phyloP scores from a whole-genome alignment of 495 filamentous ascomycete genomes.

The Parmelia sp. region DNA sequence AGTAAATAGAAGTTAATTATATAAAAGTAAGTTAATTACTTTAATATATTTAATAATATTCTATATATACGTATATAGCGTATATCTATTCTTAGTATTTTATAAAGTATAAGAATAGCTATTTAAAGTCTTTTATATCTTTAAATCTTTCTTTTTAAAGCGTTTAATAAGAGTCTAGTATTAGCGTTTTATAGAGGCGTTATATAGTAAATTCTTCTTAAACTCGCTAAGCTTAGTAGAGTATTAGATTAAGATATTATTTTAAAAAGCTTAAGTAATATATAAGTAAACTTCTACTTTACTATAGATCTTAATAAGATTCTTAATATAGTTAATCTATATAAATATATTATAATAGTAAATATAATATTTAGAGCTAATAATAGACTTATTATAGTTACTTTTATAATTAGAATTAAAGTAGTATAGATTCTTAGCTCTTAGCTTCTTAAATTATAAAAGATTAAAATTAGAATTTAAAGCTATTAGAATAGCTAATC shows the following conservation, averaged over 20 bases:
- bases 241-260: too few species aligned
- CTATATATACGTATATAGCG: not conserved
- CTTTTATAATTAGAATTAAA: constrained; percentile 3
- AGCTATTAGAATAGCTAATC: too few species aligned
- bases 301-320: not conserved
- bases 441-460: not conserved
- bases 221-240: too few species aligned
- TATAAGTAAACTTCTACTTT: not conserved
- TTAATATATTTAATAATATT: constrained; percentile 1
- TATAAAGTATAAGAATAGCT: not conserved
- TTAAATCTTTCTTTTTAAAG: too few species aligned
- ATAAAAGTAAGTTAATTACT: not conserved
- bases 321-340: constrained; percentile 2
- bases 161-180: too few species aligned
- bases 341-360: constrained; percentile 12
- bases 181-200: not conserved
- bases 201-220: too few species aligned
- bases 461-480: not conserved
- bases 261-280: too few species aligned
- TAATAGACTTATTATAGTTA: too few species aligned
- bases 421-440: not conserved
- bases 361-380: not conserved
- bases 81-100: not conserved
- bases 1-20: not conserved
- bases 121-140: not conserved